Base-by-base conservation (phyloP, 306 rosid genomes). In the Castanea crenata region DNA sequence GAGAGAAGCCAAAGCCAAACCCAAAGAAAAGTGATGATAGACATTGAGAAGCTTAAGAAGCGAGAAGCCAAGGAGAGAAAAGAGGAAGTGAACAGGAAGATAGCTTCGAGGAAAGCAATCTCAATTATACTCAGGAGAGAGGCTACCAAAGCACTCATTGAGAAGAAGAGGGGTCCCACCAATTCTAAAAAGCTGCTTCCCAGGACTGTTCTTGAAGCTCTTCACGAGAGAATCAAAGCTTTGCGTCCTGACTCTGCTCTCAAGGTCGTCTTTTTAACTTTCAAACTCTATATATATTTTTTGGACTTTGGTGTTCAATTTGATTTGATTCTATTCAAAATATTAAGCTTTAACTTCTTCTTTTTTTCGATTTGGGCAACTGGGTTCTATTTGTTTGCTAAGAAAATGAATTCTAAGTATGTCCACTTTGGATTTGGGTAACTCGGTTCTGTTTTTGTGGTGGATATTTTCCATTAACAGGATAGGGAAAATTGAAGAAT, bases 161-260 rank as follows among this genome's bases (percentile, higher is more conserved):
- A 94, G 79, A 88, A 83, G 87, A 92, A 87, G 86, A 84, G 86
- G 80, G 95, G 98, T 10, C 86, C 92, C 49, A 88, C 29, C 32
- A 89, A 88, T n/a, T 86, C 98, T 58, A 94, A 90, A 86, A 94
- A 87, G 77, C 89, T 92, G 75, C 92, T 92, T 25, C 98, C 98
- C 3, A 79, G 90, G 67, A 94, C 97, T 51, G 89, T 94, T 0
- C 95, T 94, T 10, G 97, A 94, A 86, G 93, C 99, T 2, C 91
- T 92, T 25, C 87, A 94, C 52, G 99, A 94, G 80, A 85, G 99
- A 75, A 80, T 91, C 71, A 74, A 89, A 0, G 95, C 97, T 70
- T 76, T 89, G 74, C 90, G 99, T 5, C 92, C 97, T 95, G 99
- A 94, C 65, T 94, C 99, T 13, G 97, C 99, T 63, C 91, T 94